Conservation (phyloP, 23 red algal genomes). For the Gracilariopsis chorda region DNA sequence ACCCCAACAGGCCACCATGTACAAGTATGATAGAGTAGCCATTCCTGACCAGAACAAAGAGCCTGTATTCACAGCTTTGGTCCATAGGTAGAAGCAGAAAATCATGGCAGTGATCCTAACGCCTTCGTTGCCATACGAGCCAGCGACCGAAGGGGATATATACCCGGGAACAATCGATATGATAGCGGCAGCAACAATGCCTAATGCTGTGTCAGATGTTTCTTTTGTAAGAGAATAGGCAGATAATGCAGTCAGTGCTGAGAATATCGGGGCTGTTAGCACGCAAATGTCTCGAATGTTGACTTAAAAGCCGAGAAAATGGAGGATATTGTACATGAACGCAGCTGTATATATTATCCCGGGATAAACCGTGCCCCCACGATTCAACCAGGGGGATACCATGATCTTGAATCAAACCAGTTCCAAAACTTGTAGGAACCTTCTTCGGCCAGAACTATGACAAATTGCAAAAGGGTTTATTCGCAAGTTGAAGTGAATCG, state of each 20-base stretch:
- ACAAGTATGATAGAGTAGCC: constrained; percentile 82
- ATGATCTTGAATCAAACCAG: constrained; percentile 97
- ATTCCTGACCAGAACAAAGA: constrained; percentile 82
- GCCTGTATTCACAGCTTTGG: constrained; percentile 90
- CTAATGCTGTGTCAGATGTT: constrained; percentile 55
- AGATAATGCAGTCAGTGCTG: constrained; percentile 89
- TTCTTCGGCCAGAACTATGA: constrained; percentile 77
- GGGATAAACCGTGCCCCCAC: constrained; percentile 98
- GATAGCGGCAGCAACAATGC: constrained; percentile 88
- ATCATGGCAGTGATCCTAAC: constrained; percentile 96
- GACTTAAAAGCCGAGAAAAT: constrained; percentile 77
- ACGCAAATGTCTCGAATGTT: constrained; percentile 97
- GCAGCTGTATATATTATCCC: constrained; percentile 98
- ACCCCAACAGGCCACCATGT: constrained; percentile 99
- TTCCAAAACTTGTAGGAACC: constrained; percentile 99
- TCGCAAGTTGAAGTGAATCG: too few relatives aligned
- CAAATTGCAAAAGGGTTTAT: too few relatives aligned
- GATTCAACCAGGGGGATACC: constrained; percentile 97
- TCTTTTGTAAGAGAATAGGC: constrained; percentile 85
- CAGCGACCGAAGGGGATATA: constrained; percentile 91
- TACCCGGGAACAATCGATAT: constrained; percentile 96
- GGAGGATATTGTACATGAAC: constrained; percentile 80
- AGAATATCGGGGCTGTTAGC: constrained; percentile 90
- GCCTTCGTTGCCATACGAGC: constrained; percentile 96
- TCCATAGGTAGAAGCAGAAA: constrained; percentile 87